These are phyloP conservation scores for Terfezia boudieri DNA, from an alignment of 495 filamentous ascomycete species.

Conservation along the genomic window DNA sequence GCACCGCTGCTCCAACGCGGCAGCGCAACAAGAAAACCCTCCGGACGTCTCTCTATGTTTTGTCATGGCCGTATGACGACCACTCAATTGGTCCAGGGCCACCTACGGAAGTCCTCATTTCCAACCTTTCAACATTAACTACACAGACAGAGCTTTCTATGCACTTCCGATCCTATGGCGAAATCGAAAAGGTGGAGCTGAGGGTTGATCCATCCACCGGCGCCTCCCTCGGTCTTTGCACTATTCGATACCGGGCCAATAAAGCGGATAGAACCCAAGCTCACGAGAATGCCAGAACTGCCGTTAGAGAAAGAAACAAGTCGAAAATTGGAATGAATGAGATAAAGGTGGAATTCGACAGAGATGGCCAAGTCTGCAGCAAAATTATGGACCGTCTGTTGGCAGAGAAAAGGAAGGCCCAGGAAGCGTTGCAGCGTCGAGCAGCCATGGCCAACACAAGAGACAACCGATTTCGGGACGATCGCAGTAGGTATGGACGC, in stretches of 20 bases:
- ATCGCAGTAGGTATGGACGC: background rate
- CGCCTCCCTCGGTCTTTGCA: conserved; percentile 76
- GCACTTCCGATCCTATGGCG: conserved; percentile 67
- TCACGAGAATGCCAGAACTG: conserved; percentile 51
- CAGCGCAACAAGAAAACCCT: conserved; percentile 47
- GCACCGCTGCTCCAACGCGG: conserved; percentile 16
- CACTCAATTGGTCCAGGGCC: conserved; percentile 76
- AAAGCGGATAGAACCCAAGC: conserved; percentile 35
- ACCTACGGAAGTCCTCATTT: conserved; percentile 69
- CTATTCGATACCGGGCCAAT: conserved; percentile 67
- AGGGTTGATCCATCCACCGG: conserved; percentile 83
- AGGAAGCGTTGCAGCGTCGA: conserved; percentile 20
- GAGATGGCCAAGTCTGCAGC: conserved; percentile 58
- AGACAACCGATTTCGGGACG: conserved; percentile 1
- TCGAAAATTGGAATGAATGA: conserved; percentile 46
- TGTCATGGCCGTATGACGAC: conserved; percentile 55
- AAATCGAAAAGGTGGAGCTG: conserved; percentile 70
- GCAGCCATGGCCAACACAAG: conserved; percentile 21
- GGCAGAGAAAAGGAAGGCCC: conserved; percentile 36
- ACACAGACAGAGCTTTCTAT: conserved; percentile 55
- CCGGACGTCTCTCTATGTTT: conserved; percentile 51
- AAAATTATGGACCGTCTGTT: conserved; percentile 48
- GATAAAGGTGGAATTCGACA: conserved; percentile 67
- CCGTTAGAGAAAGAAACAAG: conserved; percentile 45
- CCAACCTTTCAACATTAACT: conserved; percentile 78